Conservation (phyloP, 768 basidiomycete species). For the Pluteus cervinus region DNA sequence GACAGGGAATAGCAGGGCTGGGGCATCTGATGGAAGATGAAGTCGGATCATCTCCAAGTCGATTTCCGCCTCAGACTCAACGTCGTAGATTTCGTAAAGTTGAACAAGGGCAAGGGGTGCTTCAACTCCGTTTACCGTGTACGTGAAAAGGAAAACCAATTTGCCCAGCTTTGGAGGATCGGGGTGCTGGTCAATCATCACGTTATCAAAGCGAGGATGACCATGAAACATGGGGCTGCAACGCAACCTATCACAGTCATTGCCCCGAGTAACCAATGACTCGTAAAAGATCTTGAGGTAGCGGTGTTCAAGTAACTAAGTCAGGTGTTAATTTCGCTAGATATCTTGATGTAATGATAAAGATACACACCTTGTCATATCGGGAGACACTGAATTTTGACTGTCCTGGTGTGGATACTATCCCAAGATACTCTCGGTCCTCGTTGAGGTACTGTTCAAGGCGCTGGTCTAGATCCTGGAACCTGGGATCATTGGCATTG, state of each 20-base stretch:
- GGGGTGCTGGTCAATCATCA: slow-evolving; percentile 17
- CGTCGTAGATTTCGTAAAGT: no score
- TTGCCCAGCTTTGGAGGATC: slow-evolving; percentile 13
- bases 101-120: no score
- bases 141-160: slow-evolving; percentile 16
- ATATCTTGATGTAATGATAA: slow-evolving; percentile 8
- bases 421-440: no score
- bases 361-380: slow-evolving; percentile 6
- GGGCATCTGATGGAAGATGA: slow-evolving; percentile 7
- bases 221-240: slow-evolving; percentile 20
- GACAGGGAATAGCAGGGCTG: slow-evolving; percentile 19
- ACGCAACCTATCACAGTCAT: slow-evolving; percentile 15
- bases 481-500: no score
- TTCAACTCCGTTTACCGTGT: not conserved
- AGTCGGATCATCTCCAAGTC: slow-evolving; percentile 18
- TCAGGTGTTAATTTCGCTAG: not conserved
- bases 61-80: no score
- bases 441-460: no score
- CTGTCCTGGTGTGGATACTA: no score
- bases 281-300: slow-evolving; percentile 20
- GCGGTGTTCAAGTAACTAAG: slow-evolving; percentile 13
- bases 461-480: no score
- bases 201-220: slow-evolving; percentile 16
- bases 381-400: slow-evolving; percentile 4
- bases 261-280: slow-evolving; percentile 17